These are phyloP conservation scores for Euptelea pleiosperma DNA, from an alignment of 164 flowering plant genomes.

Conservation along the genomic window DNA sequence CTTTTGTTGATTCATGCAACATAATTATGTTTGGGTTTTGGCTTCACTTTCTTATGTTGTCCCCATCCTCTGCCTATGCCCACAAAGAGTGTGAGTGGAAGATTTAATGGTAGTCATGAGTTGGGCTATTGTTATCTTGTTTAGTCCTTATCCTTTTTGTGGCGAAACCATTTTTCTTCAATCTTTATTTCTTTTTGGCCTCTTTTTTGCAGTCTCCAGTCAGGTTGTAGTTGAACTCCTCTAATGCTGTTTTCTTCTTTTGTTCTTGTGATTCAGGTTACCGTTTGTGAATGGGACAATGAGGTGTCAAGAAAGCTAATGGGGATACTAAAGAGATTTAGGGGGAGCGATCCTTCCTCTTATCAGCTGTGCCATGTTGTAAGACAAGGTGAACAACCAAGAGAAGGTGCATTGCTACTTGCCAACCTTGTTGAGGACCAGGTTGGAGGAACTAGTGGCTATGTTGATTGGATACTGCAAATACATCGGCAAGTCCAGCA, in stretches of 20 bases:
- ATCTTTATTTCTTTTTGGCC: neutral
- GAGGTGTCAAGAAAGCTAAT: conserved; percentile 68
- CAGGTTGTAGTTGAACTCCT: neutral
- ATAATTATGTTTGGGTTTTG: no score
- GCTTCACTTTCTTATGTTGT: no score
- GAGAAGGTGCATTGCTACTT: conserved; percentile 84
- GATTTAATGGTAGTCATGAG: no score
- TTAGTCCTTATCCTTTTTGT: no score
- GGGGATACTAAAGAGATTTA: conserved; percentile 43
- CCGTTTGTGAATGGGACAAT: conserved; percentile 51
- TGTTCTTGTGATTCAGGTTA: conserved; percentile 42
- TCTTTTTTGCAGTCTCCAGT: neutral
- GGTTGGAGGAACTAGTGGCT: conserved; percentile 64
- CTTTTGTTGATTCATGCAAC: no score
- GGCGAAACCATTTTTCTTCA: neutral
- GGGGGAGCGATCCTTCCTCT: conserved; percentile 61
- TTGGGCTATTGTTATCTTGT: no score
- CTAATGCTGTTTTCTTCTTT: conserved; percentile 4
- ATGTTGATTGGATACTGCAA: conserved; percentile 80
- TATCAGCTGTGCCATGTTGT: conserved; percentile 77
- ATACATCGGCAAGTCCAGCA: conserved; percentile 84
- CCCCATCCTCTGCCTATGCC: no score
- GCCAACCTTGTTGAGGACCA: conserved; percentile 83
- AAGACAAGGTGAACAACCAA: conserved; percentile 93
- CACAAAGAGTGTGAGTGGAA: no score